A percentile compares a stretch with the other conserved stretches of the same genome.
Conservation (phyloP, 164 flowering plant genomes). For the Vitis amurensis region DNA sequence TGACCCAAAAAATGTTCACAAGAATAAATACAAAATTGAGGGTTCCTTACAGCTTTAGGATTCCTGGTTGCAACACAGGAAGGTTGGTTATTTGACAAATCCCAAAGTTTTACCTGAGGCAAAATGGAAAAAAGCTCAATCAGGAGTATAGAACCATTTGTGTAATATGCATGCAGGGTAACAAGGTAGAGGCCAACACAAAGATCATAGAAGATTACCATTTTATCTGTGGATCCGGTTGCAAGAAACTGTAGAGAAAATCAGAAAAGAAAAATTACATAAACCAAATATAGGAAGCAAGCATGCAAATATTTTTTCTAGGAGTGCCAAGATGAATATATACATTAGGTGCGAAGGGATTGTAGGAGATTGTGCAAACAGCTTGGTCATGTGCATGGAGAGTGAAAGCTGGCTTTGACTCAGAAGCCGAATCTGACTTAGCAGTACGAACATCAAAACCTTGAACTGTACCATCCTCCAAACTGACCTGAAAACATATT, state of each 20-base stretch:
- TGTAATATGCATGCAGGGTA: background rate
- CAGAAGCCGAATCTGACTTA: conserved; percentile 47
- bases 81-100: conserved; percentile 78
- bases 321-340: background rate
- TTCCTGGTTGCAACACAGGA: conserved; percentile 68
- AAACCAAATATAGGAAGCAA: background rate
- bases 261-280: background rate
- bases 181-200: background rate
- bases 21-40: no score
- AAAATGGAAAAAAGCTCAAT: background rate
- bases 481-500: conserved; percentile 63
- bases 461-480: conserved; percentile 81
- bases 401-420: conserved; percentile 63
- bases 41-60: conserved; percentile 72
- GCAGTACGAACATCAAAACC: conserved; percentile 83
- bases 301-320: background rate
- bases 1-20: no score
- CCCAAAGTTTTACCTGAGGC: conserved; percentile 85
- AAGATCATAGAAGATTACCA: conserved; percentile 34
- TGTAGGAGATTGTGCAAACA: conserved; percentile 71
- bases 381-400: conserved; percentile 97
- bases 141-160: background rate
- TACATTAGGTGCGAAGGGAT: conserved; percentile 71
- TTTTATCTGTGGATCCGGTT: conserved; percentile 87
- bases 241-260: conserved; percentile 69